These are phyloP conservation scores for Lavandula angustifolia DNA, from an alignment of 257 asterid species.

Conservation along the genomic window DNA sequence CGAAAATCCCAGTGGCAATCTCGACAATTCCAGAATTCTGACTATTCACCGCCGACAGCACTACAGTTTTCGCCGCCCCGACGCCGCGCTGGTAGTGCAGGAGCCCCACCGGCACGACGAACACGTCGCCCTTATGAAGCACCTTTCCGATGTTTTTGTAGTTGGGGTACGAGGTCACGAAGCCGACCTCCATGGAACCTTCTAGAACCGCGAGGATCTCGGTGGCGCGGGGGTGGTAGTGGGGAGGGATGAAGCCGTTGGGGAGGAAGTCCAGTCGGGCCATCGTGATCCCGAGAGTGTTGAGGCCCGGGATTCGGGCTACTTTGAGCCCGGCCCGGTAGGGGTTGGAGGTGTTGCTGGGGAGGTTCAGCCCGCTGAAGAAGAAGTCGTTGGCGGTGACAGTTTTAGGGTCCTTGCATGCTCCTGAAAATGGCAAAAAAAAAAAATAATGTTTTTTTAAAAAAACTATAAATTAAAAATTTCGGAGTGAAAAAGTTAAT, in stretches of 20 bases:
- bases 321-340: slow-evolving; percentile 31
- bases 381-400: slow-evolving; percentile 16
- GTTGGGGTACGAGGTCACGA: slow-evolving; percentile 28
- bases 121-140: slow-evolving; percentile 29
- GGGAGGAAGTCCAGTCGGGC: slow-evolving; percentile 31
- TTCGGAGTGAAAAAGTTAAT: too few species aligned
- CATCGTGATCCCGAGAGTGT: slow-evolving; percentile 32
- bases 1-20: slow-evolving; percentile 6
- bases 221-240: slow-evolving; percentile 29
- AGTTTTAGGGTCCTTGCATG: slow-evolving; percentile 35
- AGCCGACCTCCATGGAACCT: too few species aligned
- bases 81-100: slow-evolving; percentile 30
- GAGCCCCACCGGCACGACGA: slow-evolving; percentile 36
- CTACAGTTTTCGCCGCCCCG: slow-evolving; percentile 17
- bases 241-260: slow-evolving; percentile 30
- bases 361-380: slow-evolving; percentile 43
- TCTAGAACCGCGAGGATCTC: slow-evolving; percentile 30
- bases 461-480: too few species aligned
- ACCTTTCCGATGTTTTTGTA: slow-evolving; percentile 10
- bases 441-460: too few species aligned
- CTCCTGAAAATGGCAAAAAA: background rate
- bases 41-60: slow-evolving; percentile 16
- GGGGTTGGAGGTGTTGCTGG: slow-evolving; percentile 42
- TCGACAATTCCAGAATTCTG: slow-evolving; percentile 18
- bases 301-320: slow-evolving; percentile 29